phyloP scores from a whole-genome alignment of 352 stramenopile species.

The Globisporangium rhizosaccharum region DNA sequence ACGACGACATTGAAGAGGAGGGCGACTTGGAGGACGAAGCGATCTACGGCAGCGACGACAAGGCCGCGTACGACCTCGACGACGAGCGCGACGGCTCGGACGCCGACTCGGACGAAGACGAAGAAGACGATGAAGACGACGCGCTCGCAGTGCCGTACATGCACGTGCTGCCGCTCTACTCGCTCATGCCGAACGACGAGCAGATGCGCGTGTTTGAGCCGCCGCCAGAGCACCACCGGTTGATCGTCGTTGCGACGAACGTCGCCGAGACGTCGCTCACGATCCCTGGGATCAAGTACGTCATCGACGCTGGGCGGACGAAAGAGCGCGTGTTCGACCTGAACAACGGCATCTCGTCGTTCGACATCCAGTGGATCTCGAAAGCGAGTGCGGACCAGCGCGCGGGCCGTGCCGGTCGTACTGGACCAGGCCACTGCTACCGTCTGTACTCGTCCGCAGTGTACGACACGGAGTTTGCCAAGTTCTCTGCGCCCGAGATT shows the following conservation, averaged over 20 bases:
- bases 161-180: conserved; percentile 96
- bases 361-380: conserved; percentile 91
- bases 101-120: conserved; percentile 78
- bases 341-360: conserved; percentile 87
- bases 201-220: conserved; percentile 90
- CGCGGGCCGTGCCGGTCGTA: conserved; percentile 94
- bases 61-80: conserved; percentile 39
- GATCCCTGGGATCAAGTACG: conserved; percentile 94
- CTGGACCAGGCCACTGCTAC: conserved; percentile 97
- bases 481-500: conserved; percentile 90
- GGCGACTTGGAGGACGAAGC: conserved; percentile 64
- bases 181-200: conserved; percentile 93
- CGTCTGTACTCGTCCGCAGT: conserved; percentile 96
- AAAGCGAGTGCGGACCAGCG: conserved; percentile 86
- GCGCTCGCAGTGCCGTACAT: conserved; percentile 68
- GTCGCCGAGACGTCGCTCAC: conserved; percentile 97
- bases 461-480: conserved; percentile 92
- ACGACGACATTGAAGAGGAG: conserved; percentile 83
- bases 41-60: conserved; percentile 48
- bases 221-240: conserved; percentile 81
- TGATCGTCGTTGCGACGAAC: conserved; percentile 98
- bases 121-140: conserved; percentile 78
- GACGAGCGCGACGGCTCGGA: conserved; percentile 22
- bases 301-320: conserved; percentile 95
- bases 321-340: conserved; percentile 96